phyloP scores from a whole-genome alignment of 805 yeast species.

The Isabelozyma heimii region DNA sequence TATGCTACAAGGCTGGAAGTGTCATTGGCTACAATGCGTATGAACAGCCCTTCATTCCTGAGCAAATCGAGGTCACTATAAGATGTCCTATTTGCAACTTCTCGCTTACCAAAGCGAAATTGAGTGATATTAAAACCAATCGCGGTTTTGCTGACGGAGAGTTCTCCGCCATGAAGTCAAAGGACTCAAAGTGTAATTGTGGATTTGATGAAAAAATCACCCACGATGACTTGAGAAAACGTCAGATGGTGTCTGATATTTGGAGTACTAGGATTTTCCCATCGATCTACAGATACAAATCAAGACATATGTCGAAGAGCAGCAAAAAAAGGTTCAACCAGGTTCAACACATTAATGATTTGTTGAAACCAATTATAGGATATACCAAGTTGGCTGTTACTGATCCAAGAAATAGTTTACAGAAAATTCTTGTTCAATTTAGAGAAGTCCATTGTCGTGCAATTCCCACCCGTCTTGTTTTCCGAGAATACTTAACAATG shows the following conservation, averaged over 20 bases:
- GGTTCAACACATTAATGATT: not conserved
- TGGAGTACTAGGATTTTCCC: not conserved
- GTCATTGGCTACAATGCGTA: slow-evolving; percentile 1
- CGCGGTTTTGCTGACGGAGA: slow-evolving; percentile 8
- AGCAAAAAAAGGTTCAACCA: not conserved
- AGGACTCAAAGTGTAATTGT: slow-evolving; percentile 3
- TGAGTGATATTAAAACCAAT: slow-evolving; percentile 1
- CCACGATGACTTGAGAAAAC: slow-evolving; percentile 18
- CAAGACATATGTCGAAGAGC: not conserved
- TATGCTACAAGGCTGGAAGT: not conserved
- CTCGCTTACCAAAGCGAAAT: slow-evolving; percentile 2
- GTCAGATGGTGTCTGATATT: slow-evolving; percentile 15
- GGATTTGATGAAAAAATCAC: slow-evolving; percentile 7
- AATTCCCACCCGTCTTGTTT: not conserved
- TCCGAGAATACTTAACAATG: slow-evolving; percentile 6
- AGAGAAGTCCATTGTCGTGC: not conserved
- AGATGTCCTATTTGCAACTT: slow-evolving; percentile 12
- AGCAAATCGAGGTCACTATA: slow-evolving; percentile 3
- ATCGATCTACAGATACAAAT: not conserved
- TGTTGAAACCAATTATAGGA: not conserved
- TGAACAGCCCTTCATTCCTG: slow-evolving; percentile 1
- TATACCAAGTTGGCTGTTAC: not conserved
- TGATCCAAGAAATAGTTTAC: not conserved
- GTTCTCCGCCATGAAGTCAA: slow-evolving; percentile 3
- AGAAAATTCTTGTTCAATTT: not conserved